phyloP scores from a whole-genome alignment of 225 moss, liverwort and hornwort genomes.

The Takakia lepidozioides region DNA sequence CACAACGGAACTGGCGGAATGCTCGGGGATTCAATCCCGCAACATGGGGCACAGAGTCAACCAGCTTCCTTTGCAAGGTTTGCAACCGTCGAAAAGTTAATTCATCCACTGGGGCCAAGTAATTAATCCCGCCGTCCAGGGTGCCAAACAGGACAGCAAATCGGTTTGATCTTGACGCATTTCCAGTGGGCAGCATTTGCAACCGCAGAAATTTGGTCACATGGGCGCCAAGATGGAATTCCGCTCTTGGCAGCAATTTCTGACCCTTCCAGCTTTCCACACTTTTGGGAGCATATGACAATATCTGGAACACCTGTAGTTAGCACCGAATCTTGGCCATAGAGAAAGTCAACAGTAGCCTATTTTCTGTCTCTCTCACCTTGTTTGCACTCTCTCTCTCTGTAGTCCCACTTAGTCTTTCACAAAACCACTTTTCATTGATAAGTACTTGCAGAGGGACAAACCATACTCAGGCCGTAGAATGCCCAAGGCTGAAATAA shows the following conservation, averaged over 20 bases:
- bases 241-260: slow-evolving; percentile 90
- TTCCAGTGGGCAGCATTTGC: slow-evolving; percentile 85
- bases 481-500: no score
- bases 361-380: no score
- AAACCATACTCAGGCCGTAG: no score
- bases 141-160: slow-evolving; percentile 96
- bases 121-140: slow-evolving; percentile 86
- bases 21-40: slow-evolving; percentile 88
- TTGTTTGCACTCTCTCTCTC: no score
- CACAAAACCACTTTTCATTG: no score
- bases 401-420: no score
- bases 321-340: no score
- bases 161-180: slow-evolving; percentile 68
- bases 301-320: no score
- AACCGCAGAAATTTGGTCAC: slow-evolving; percentile 89
- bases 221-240: slow-evolving; percentile 92
- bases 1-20: slow-evolving; percentile 84
- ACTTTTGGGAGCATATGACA: slow-evolving; percentile 96
- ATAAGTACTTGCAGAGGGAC: no score
- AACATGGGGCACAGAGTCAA: slow-evolving; percentile 85
- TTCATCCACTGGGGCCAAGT: slow-evolving; percentile 91
- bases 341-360: no score
- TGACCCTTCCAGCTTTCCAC: slow-evolving; percentile 99
- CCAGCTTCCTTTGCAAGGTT: slow-evolving; percentile 88
- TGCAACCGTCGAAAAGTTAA: slow-evolving; percentile 91